Evolutionary conservation across 768 basidiomycete genomes (phyloP), one percentile per base, ranked within the genome.

Genomic region (Flagelloscypha sp.): DNA sequence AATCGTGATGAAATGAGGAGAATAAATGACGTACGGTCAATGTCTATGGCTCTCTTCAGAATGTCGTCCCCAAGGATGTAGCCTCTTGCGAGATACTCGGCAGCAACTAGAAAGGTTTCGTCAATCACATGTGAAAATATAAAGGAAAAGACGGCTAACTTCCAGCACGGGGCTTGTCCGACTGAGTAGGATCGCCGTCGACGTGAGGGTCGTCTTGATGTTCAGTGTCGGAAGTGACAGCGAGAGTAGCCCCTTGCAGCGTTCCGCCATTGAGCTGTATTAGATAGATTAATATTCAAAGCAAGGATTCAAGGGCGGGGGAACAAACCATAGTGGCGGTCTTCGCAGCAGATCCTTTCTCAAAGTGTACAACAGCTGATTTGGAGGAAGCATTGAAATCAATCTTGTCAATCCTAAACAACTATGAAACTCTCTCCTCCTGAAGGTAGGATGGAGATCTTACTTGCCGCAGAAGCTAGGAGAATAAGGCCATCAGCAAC

Each of bases 41-140:
- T 62, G 23, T 87, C 83, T 46, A 89, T 87, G 30, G 87, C 83
- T 32, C 72, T 72, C 46, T 83, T 68, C 30, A 98, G 66, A 46
- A 92, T 72, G 31, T 66, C 52, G 52, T 98, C 93, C 12, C 79
- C 76, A 18, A 98, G 70, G 33, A 51, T 50, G 61, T 98, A 97
- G 2, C 94, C 95, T 50, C 75, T 78, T 2, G 94, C 89, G 29
- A 99, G 74, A 57, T 93, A 89, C 56, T 97, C 94, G 19, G 94
- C 93, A 18, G 85, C 84, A 49, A 95, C 88, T 77, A 52, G 42
- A 38, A 24, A 38, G 23, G 13, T 17, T 33, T 21, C 7, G 21
- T 36, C 32, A 38, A 39, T 15, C 20, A 15, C 12, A 27, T 20
- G 20, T 9, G 16, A 8, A 27, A 11, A 11, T 12, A 15, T 22